A percentile compares a stretch with the other conserved stretches of the same genome.
Conservation (phyloP, 2,329 filamentous ascomycete species). For the Venturia pyrina region DNA sequence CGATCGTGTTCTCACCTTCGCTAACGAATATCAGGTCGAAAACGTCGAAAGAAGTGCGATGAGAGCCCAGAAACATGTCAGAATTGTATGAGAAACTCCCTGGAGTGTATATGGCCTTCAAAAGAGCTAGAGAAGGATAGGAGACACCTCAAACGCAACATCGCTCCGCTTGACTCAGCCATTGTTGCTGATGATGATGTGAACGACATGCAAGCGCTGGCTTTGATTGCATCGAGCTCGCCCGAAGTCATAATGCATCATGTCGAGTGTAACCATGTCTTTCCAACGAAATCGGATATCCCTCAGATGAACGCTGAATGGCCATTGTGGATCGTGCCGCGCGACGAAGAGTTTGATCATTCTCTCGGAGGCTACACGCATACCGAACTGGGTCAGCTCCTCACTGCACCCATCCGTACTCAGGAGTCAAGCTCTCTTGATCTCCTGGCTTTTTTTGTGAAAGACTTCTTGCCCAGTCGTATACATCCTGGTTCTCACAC, state of each 20-base stretch:
- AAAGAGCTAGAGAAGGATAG: slow-evolving; percentile 1
- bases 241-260: background rate
- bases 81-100: background rate
- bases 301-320: background rate
- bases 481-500: slow-evolving; percentile 1
- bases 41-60: slow-evolving; percentile 7
- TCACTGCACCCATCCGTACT: background rate
- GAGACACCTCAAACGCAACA: slow-evolving; percentile 1
- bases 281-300: background rate
- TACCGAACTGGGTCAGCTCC: background rate
- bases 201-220: background rate
- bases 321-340: background rate
- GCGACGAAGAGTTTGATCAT: background rate
- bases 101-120: background rate
- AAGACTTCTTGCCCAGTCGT: slow-evolving; percentile 4
- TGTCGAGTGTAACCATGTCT: background rate
- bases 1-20: background rate
- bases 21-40: background rate
- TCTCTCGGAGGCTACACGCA: background rate
- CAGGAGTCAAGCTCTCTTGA: background rate
- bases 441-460: slow-evolving; percentile 2
- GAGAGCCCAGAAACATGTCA: background rate
- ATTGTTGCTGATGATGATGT: background rate
- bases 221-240: background rate
- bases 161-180: background rate